Evolutionary conservation across 2,329 filamentous ascomycete genomes (phyloP).

Genomic region (Lasiodiplodia theobromae): DNA sequence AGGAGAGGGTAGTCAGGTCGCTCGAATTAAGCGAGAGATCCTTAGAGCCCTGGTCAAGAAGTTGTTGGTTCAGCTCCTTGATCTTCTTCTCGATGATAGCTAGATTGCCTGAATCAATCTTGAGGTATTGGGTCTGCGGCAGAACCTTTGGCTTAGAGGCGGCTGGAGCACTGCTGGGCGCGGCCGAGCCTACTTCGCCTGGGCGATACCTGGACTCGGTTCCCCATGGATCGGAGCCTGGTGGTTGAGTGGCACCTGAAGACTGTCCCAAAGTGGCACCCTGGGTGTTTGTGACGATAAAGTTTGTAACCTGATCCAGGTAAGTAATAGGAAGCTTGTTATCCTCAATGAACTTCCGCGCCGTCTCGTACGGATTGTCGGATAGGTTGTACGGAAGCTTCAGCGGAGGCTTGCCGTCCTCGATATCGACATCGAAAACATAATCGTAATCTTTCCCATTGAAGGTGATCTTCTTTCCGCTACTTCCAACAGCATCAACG

Average conservation of each 20-base stretch:
- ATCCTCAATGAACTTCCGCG: slow-evolving; percentile 86
- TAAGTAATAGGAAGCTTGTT: slow-evolving; percentile 89
- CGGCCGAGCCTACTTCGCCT: slow-evolving; percentile 62
- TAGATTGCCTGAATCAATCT: slow-evolving; percentile 75
- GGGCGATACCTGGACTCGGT: slow-evolving; percentile 81
- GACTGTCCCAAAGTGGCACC: slow-evolving; percentile 78
- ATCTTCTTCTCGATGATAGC: slow-evolving; percentile 78
- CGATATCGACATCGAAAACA: slow-evolving; percentile 95
- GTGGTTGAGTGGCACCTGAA: slow-evolving; percentile 53
- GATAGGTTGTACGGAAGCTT: slow-evolving; percentile 95
- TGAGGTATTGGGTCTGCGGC: slow-evolving; percentile 81
- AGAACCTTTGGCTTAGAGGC: slow-evolving; percentile 64
- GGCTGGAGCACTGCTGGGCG: slow-evolving; percentile 43
- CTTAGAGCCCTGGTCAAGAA: slow-evolving; percentile 75
- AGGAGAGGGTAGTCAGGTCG: slow-evolving; percentile 69
- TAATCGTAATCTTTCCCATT: slow-evolving; percentile 91
- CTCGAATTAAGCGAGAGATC: slow-evolving; percentile 75
- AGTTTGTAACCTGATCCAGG: slow-evolving; percentile 89
- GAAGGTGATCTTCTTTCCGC: slow-evolving; percentile 68
- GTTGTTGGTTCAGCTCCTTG: slow-evolving; percentile 73
- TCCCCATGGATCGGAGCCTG: slow-evolving; percentile 75
- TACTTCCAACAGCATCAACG: slow-evolving; percentile 85
- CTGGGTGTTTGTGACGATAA: slow-evolving; percentile 89
- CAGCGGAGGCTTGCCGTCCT: slow-evolving; percentile 89
- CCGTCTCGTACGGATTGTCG: slow-evolving; percentile 90